These are phyloP conservation scores for Coleophoma crateriformis DNA, from an alignment of 2,329 filamentous ascomycete species.

Conservation along the genomic window DNA sequence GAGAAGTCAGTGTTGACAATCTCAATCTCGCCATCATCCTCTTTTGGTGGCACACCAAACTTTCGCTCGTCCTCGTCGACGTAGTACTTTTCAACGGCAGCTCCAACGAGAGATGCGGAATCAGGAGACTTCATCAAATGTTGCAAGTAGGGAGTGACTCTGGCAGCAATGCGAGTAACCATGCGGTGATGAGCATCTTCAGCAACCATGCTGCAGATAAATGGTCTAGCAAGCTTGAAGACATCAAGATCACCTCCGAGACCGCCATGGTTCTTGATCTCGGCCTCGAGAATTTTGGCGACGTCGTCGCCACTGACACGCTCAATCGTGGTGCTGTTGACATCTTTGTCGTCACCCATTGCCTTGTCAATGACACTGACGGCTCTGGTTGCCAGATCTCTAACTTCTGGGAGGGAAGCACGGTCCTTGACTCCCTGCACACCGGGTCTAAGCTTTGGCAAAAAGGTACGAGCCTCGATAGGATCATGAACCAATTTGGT, in stretches of 20 bases:
- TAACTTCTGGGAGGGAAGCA: slow-evolving; percentile 89
- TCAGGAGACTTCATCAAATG: slow-evolving; percentile 59
- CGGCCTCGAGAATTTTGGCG: slow-evolving; percentile 64
- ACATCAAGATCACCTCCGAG: slow-evolving; percentile 56
- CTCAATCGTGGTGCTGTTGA: slow-evolving; percentile 46
- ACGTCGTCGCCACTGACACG: slow-evolving; percentile 70
- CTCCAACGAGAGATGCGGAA: slow-evolving; percentile 57
- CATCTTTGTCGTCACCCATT: slow-evolving; percentile 69
- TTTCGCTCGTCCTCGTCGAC: slow-evolving; percentile 82
- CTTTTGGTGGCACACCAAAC: slow-evolving; percentile 76
- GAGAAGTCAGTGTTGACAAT: slow-evolving; percentile 99
- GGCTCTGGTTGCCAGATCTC: slow-evolving; percentile 80
- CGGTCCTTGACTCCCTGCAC: slow-evolving; percentile 83
- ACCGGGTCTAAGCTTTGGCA: slow-evolving; percentile 91
- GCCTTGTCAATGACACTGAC: slow-evolving; percentile 87
- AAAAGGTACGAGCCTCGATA: slow-evolving; percentile 87
- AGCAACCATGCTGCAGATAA: slow-evolving; percentile 77
- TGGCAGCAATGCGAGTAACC: slow-evolving; percentile 63
- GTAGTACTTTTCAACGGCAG: slow-evolving; percentile 72
- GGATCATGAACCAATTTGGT: slow-evolving; percentile 97
- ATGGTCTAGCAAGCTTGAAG: slow-evolving; percentile 64
- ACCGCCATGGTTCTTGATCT: slow-evolving; percentile 66
- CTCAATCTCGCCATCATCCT: slow-evolving; percentile 87
- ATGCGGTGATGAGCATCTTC: slow-evolving; percentile 84
- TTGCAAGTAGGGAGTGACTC: slow-evolving; percentile 71